Percentiles rank a stretch among this genome's conserved stretches.
These are phyloP conservation scores for Heliamphora pulchella DNA, from an alignment of 179 eudicot genomes.

Conservation along the genomic window DNA sequence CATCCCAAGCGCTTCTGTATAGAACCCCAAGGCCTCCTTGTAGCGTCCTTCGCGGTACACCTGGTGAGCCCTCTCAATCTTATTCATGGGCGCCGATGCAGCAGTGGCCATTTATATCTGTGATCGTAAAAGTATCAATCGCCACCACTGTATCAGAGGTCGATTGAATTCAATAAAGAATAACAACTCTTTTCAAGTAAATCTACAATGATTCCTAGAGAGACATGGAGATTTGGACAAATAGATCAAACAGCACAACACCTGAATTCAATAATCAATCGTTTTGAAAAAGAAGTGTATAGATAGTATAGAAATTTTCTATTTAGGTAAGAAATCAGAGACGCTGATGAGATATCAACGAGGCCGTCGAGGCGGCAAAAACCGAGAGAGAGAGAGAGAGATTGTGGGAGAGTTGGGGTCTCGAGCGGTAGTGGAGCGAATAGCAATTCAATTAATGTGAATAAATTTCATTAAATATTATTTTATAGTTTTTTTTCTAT, in stretches of 20 bases:
- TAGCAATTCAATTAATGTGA: no score
- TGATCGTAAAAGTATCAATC: not conserved
- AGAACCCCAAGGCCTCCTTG: conserved; percentile 55
- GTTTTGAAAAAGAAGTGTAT: not conserved
- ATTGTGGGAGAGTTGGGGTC: no score
- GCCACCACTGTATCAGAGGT: not conserved
- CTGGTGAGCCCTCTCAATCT: conserved; percentile 83
- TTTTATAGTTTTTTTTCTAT: no score
- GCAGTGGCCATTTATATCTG: not conserved
- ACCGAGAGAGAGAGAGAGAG: no score
- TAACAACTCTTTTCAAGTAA: no score
- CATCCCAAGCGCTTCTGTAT: conserved; percentile 57
- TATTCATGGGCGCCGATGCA: conserved; percentile 37
- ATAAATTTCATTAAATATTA: no score
- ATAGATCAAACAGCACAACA: not conserved
- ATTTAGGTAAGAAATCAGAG: not conserved
- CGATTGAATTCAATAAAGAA: not conserved
- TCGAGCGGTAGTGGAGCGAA: no score
- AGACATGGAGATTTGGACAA: not conserved
- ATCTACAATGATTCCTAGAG: not conserved
- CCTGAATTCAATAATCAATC: not conserved
- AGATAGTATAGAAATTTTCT: not conserved
- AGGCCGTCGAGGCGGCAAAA: no score
- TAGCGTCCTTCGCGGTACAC: conserved; percentile 71
- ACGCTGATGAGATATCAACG: conserved; percentile 5